Percentiles rank a stretch among this genome's conserved stretches.
Evolutionary conservation across 1,284 basidiomycete genomes (phyloP).

Genomic region (Rhodotorula glutinis): DNA sequence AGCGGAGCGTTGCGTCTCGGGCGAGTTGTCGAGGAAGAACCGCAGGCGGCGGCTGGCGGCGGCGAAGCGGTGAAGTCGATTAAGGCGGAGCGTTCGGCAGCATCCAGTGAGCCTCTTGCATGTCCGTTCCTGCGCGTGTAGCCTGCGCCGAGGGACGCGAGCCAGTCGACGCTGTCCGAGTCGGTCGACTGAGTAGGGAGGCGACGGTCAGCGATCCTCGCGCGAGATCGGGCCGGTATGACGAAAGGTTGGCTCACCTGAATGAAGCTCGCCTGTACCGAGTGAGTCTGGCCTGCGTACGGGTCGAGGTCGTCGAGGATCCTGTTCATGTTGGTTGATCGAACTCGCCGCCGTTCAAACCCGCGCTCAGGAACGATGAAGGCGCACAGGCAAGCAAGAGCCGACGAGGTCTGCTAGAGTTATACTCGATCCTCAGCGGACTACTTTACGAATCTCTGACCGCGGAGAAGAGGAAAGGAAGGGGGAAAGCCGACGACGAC

Average conservation of each 20-base stretch:
- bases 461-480: no score
- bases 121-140: neutral
- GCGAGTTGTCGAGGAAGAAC: neutral
- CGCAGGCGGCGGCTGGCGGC: neutral
- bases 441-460: no score
- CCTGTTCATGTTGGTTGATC: no score
- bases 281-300: neutral
- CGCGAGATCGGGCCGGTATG: accelerated
- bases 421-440: no score
- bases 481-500: no score
- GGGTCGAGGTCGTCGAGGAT: constrained; percentile 9
- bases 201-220: neutral
- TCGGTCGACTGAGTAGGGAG: neutral
- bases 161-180: neutral
- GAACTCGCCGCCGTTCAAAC: no score
- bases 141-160: neutral
- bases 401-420: no score
- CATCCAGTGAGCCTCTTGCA: neutral
- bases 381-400: no score
- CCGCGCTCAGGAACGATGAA: no score
- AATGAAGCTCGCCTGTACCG: accelerated
- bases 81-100: neutral
- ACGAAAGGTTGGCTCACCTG: neutral
- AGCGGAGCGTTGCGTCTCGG: neutral
- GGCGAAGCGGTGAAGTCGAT: neutral